Evolutionary conservation across 2,329 filamentous ascomycete species (phyloP), one percentile per base, ranked within the genome.

Genomic region (Sphaerulina musiva): DNA sequence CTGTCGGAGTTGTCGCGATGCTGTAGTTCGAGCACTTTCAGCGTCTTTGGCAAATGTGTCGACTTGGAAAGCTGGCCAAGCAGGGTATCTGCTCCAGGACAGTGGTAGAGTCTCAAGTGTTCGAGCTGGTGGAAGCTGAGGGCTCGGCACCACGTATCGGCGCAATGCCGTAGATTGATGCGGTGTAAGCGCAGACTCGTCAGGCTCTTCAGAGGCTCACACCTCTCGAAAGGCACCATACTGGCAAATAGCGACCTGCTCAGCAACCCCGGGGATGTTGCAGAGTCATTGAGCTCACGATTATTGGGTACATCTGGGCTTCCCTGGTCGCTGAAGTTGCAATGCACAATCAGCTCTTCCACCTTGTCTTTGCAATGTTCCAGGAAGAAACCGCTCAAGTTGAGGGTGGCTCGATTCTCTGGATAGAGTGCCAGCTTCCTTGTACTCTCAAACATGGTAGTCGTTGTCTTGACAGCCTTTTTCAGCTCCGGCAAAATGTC

Each of bases 1-100:
- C 75, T 73, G 52, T 78, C 75, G 2, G 62, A 43, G 52, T 77
- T 77, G 48, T 77, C 75, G 31, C 73, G 70, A 56, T 77, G 74
- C 61, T 76, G 75, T 51, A 77, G 65, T 43, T 76, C 73, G 5
- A 78, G 57, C 0, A 69, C 71, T 54, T 75, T 73, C 4, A 78
- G 68, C 51, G 70, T 70, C 43, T 70, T 70, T 0, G 76, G 76
- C 9, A 78, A 64, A 55, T 71, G 68, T 1, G 66, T 66, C 49
- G 72, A 73, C 59, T 74, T 76, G 64, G 73, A 72, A 23, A 78
- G 63, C 59, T 77, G 72, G 2, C 74, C 74, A 14, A 77, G 70
- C 4, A 78, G 61, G 1, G 74, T 68, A 53, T 77, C 75, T 3
- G 72, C 74, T 3, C 75, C 76, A 3, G 72, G 57, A 54, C 76